phyloP scores from a whole-genome alignment of 2,329 filamentous ascomycete species.

The Hymenoscyphus repandus region DNA sequence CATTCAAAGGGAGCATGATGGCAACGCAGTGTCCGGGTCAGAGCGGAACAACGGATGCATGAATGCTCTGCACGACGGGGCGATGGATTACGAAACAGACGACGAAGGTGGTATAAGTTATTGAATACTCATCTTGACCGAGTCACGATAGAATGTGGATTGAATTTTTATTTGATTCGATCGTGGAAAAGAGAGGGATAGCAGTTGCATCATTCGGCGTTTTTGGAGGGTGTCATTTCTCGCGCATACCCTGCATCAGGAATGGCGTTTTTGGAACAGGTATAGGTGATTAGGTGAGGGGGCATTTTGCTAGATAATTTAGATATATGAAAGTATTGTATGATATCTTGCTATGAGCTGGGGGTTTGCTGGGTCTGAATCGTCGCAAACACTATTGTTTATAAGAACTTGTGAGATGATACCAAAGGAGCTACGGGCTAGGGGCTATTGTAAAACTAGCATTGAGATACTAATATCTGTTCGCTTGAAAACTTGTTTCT shows the following conservation, averaged over 20 bases:
- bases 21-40: constrained; percentile 26
- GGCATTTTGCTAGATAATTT: too few species aligned
- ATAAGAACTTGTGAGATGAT: too few species aligned
- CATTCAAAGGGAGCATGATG: constrained; percentile 72
- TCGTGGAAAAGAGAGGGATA: neutral
- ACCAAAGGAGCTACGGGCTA: too few species aligned
- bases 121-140: constrained; percentile 9
- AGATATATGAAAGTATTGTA: too few species aligned
- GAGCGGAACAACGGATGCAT: constrained; percentile 3
- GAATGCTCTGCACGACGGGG: constrained; percentile 4
- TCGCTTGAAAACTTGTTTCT: too few species aligned
- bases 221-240: constrained; percentile 10
- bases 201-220: neutral
- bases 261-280: constrained; percentile 7
- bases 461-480: too few species aligned
- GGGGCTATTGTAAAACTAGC: too few species aligned
- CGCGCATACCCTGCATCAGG: constrained; percentile 23
- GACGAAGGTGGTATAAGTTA: constrained; percentile 27
- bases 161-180: neutral
- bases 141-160: neutral
- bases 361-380: too few species aligned
- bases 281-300: too few species aligned
- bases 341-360: too few species aligned
- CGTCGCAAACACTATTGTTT: too few species aligned
- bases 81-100: constrained; percentile 11